phyloP scores from a whole-genome alignment of 164 flowering plant species.

The Chimonanthus salicifolius region DNA sequence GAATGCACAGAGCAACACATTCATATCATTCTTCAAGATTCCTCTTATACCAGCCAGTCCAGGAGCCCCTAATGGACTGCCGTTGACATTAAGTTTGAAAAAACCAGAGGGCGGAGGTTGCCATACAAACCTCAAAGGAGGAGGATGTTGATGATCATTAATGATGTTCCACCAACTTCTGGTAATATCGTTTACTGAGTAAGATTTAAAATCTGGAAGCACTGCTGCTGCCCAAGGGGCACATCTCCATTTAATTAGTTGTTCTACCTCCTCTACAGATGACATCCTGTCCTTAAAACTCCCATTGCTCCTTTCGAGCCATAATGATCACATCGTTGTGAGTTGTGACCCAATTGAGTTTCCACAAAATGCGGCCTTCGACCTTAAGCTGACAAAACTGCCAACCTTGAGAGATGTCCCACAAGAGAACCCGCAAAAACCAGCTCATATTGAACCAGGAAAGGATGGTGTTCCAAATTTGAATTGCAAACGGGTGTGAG shows the following conservation, averaged over 20 bases:
- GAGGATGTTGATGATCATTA: no score
- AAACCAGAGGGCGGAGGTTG: not conserved
- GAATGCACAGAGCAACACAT: no score
- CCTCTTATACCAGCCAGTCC: not conserved
- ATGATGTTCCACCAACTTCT: not conserved
- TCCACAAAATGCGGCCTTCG: no score
- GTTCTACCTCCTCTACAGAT: not conserved
- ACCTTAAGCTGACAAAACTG: no score
- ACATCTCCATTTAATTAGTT: not conserved
- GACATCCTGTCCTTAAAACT: not conserved
- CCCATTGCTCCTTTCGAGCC: not conserved
- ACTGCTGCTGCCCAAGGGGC: not conserved
- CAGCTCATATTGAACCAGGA: no score
- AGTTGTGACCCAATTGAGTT: no score
- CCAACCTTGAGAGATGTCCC: no score
- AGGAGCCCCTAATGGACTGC: not conserved
- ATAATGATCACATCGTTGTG: not conserved
- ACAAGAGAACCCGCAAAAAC: no score
- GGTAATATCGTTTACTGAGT: not conserved
- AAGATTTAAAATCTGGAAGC: not conserved
- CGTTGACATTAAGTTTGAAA: no score
- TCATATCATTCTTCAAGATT: no score
- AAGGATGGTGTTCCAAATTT: no score
- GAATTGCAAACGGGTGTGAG: no score
- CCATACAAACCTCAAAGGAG: not conserved